Base-by-base conservation (phyloP, 2,329 filamentous ascomycete genomes). In the Fusarium solani-melongenae region DNA sequence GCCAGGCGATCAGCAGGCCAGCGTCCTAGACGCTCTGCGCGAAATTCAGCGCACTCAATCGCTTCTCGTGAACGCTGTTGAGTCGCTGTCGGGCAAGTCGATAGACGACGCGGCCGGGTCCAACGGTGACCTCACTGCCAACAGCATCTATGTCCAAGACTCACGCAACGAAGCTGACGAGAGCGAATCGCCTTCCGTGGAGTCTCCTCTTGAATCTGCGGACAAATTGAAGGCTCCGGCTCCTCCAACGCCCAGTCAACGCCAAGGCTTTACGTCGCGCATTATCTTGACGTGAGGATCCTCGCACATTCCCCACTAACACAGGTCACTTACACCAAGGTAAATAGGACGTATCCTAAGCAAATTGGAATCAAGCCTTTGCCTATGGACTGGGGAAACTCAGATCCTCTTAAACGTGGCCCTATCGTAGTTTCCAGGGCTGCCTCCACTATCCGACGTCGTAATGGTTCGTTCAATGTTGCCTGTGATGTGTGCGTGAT, bases 311-410 rank as follows among this genome's bases (percentile, higher is more conserved):
- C 33, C 57, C 41, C 38, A 57, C 36, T 67, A 62, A 64, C 49
- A 64, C 36, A 38, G 27, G 46, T 24, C 63, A 61, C 66, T 72
- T 56, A 77, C 62, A 46, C 38, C 20, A 34, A 41, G 34, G 44
- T 66, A 39, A 55, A 14, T 49, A 90, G 89, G 59, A 98, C 95
- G 7, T 98, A 98, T 83, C 96, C 96, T 31, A 95, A 94, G 77
- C 96, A 98, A 84, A 94, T 94, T 74, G 96, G 96, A 71, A 96
- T 98, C 82, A 94, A 97, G 74, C 95, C 96, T n/a, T 85, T 98
- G 60, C 90, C 91, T 24, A 91, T 98, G 87, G 88, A 93, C 76
- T 98, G 96, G 96, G 96, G 96, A 59, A 90, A 94, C 64, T 84
- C 89, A 63, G 93, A 97, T 81, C 91, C 94, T 41, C 82, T 88